Percentiles rank a stretch among this genome's conserved stretches.
Evolutionary conservation across 257 asterid species (phyloP).

Genomic region (Solanum microdontum): DNA sequence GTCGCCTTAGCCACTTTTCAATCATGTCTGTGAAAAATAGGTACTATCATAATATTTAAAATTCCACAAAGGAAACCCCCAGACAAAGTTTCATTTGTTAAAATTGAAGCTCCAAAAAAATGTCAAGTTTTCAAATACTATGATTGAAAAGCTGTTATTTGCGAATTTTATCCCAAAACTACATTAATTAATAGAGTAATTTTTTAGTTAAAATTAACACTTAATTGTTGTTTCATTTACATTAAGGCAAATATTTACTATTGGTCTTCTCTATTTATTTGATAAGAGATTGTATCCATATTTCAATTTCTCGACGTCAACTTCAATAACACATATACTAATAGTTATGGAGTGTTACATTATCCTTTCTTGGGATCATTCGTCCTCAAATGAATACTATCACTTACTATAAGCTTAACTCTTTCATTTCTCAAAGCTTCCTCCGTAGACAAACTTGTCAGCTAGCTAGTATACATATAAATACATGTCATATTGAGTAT

Average conservation of each 20-base stretch:
- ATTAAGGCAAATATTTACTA: not conserved
- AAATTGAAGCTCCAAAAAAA: not conserved
- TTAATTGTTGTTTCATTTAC: not conserved
- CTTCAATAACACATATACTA: not conserved
- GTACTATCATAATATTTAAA: not conserved
- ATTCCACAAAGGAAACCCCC: not conserved
- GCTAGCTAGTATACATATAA: not conserved
- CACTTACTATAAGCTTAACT: not conserved
- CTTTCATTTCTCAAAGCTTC: too few species aligned
- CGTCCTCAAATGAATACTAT: not conserved
- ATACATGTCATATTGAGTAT: not conserved
- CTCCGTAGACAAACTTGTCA: not conserved
- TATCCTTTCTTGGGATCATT: too few species aligned
- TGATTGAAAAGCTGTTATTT: too few species aligned
- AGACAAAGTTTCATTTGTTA: not conserved
- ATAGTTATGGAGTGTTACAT: not conserved
- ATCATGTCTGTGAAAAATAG: not conserved
- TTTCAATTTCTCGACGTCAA: too few species aligned
- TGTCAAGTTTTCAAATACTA: not conserved
- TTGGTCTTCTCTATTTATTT: not conserved
- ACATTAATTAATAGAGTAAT: too few species aligned
- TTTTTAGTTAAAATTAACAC: not conserved
- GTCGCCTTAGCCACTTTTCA: not conserved
- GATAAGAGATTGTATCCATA: not conserved
- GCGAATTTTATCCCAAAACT: not conserved